phyloP scores from a whole-genome alignment of 83 land plant species.

The Picea mariana region DNA sequence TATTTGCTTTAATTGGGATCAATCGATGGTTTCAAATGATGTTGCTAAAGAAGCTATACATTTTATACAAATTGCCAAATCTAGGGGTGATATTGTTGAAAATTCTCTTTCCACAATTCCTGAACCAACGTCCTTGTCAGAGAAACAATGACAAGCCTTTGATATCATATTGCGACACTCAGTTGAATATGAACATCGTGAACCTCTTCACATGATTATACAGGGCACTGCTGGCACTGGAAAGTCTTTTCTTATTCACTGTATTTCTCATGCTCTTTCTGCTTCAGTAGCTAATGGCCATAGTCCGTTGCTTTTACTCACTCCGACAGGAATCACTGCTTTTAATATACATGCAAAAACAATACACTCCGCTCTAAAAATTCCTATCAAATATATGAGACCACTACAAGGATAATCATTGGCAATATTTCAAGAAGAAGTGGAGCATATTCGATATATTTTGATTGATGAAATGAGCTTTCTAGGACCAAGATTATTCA shows the following conservation, averaged over 20 bases:
- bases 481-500: not conserved
- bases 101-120: too few species aligned
- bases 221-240: not conserved
- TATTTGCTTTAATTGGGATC: too few species aligned
- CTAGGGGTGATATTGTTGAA: too few species aligned
- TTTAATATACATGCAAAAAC: not conserved
- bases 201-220: not conserved
- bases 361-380: not conserved
- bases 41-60: too few species aligned
- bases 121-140: not conserved
- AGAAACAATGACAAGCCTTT: not conserved
- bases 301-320: not conserved
- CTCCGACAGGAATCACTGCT: not conserved
- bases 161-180: not conserved
- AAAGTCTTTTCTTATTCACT: not conserved
- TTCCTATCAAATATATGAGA: too few species aligned
- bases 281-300: not conserved
- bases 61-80: too few species aligned
- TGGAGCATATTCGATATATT: not conserved
- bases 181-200: not conserved
- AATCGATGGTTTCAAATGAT: too few species aligned
- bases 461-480: not conserved
- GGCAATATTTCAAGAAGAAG: too few species aligned
- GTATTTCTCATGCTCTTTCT: not conserved
- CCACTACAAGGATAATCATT: too few species aligned